These are phyloP conservation scores for Senna tora DNA, from an alignment of 306 rosid species.

Conservation along the genomic window DNA sequence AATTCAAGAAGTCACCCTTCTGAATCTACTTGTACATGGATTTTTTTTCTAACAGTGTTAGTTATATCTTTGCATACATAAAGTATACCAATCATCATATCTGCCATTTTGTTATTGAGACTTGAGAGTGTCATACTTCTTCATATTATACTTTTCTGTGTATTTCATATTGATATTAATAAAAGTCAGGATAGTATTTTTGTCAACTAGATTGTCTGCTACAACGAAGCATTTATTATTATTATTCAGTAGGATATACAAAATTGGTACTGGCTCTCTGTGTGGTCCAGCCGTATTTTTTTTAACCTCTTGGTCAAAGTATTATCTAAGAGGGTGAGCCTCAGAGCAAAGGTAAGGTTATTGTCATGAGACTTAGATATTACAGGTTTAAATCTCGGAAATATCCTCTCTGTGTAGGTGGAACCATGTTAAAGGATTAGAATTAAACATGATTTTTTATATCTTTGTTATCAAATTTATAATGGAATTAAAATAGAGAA, in stretches of 20 bases:
- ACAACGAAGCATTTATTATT: not conserved
- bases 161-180: not conserved
- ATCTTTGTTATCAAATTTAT: too few relatives aligned
- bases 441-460: too few relatives aligned
- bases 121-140: not conserved
- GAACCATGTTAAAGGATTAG: too few relatives aligned
- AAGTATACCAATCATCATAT: constrained; percentile 20
- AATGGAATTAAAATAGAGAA: too few relatives aligned
- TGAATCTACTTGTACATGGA: constrained; percentile 22
- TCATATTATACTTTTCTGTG: constrained; percentile 12
- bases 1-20: constrained; percentile 59
- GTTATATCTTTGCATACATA: constrained; percentile 32
- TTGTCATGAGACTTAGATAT: too few relatives aligned
- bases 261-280: not conserved
- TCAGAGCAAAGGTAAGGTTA: too few relatives aligned
- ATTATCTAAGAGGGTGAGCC: too few relatives aligned
- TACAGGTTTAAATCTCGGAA: too few relatives aligned
- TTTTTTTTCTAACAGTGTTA: not conserved
- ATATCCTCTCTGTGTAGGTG: too few relatives aligned
- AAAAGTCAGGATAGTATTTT: constrained; percentile 4
- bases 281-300: not conserved
- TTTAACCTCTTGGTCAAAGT: too few relatives aligned
- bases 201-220: not conserved
- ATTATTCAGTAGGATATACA: too few relatives aligned
- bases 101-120: constrained; percentile 25